Conservation (phyloP, 805 yeast species). For the Cyberlindnera meyerae region DNA sequence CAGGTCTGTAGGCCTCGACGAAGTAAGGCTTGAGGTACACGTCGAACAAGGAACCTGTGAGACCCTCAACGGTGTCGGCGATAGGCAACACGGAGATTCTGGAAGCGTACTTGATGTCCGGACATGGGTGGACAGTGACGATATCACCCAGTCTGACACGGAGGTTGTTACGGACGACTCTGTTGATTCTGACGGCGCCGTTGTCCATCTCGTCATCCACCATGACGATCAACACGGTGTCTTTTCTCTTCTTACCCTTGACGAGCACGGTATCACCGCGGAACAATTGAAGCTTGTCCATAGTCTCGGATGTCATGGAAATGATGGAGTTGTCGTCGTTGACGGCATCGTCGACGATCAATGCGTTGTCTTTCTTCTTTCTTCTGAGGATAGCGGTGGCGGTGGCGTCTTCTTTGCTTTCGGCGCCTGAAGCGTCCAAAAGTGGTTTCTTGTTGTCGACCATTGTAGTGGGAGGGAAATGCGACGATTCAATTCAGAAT, state of each 20-base stretch:
- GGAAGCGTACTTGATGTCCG: conserved; percentile 95
- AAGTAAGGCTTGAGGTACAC: conserved; percentile 96
- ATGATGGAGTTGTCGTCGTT: conserved; percentile 96
- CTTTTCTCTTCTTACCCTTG: conserved; percentile 97
- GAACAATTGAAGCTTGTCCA: conserved; percentile 91
- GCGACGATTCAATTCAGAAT: too few relatives aligned
- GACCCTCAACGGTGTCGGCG: conserved; percentile 97
- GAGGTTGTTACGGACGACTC: conserved; percentile 93
- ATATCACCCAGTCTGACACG: conserved; percentile 93
- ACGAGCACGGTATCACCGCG: conserved; percentile 97
- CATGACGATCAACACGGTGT: conserved; percentile 91
- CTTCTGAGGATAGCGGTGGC: conserved; percentile 97
- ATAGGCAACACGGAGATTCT: conserved; percentile 94
- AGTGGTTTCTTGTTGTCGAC: conserved; percentile 38
- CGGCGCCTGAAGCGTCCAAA: conserved; percentile 65
- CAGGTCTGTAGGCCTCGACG: conserved; percentile 98
- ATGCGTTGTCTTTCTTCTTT: conserved; percentile 93
- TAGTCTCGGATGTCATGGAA: conserved; percentile 89
- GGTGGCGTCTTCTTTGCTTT: conserved; percentile 58
- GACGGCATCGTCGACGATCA: conserved; percentile 93
- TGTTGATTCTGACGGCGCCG: conserved; percentile 89
- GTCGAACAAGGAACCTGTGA: conserved; percentile 94
- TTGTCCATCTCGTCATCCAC: conserved; percentile 96
- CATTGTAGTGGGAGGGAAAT: too few relatives aligned
- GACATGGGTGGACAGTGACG: conserved; percentile 88